Conservation (phyloP, 768 basidiomycete species). For the Trametes punicea region DNA sequence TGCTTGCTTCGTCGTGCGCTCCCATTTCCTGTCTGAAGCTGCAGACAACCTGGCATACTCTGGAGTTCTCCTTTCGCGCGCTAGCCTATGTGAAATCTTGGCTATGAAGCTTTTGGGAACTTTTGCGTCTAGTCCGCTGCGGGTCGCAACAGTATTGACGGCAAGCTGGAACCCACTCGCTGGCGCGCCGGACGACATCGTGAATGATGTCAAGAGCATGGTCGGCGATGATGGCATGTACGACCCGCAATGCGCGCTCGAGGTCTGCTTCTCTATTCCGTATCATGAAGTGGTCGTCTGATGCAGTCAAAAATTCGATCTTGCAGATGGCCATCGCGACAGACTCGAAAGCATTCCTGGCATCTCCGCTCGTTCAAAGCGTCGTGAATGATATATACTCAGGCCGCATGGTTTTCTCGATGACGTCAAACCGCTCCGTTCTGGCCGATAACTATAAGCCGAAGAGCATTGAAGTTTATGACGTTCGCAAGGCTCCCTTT, state of each 20-base stretch:
- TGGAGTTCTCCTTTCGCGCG: conserved; percentile 65
- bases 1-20: conserved; percentile 72
- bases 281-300: not conserved
- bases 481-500: conserved; percentile 61
- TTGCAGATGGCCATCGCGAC: conserved; percentile 87
- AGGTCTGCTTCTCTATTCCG: conserved; percentile 49
- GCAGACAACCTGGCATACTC: conserved; percentile 75
- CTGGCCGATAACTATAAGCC: conserved; percentile 90
- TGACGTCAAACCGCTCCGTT: conserved; percentile 61
- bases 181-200: conserved; percentile 63
- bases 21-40: conserved; percentile 71
- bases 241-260: conserved; percentile 77
- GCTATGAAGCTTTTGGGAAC: conserved; percentile 81
- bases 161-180: conserved; percentile 83
- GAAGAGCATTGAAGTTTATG: conserved; percentile 68
- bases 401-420: conserved; percentile 70
- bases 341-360: conserved; percentile 77
- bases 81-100: conserved; percentile 81
- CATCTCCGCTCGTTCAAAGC: conserved; percentile 79
- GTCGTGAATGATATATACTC: conserved; percentile 86
- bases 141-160: conserved; percentile 75
- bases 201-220: conserved; percentile 63
- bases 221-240: conserved; percentile 63
- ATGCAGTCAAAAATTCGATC: not conserved
- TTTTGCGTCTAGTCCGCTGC: conserved; percentile 73